Base-by-base conservation (phyloP, 805 yeast species). In the Zygosaccharomyces pseudorouxii region DNA sequence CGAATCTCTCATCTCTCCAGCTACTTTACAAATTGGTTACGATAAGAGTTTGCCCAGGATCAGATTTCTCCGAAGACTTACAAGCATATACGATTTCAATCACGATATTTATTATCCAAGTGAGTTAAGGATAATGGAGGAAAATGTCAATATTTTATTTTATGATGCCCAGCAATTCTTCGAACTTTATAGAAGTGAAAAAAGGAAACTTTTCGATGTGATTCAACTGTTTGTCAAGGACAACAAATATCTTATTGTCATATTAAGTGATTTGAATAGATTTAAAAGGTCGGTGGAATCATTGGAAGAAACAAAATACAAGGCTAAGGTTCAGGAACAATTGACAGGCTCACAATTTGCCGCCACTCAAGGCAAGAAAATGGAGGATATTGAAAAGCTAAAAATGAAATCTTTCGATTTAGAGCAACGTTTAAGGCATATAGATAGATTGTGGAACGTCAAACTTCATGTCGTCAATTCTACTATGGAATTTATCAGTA, bases 71-170 rank as follows among this genome's bases (percentile, higher is more conserved):
- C 65, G 90, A 37, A 67, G 66, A 14, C 71, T 75, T 4, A 69
- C 64, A 18, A 76, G 85, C 0, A 59, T 58, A 0, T 84, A 81
- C 62, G 77, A 79, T 55, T 53, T 66, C 8, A 59, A 59, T 1
- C 68, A 70, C 23, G 86, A 81, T 50, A 56, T 75, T 0, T 84
- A 81, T 54, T 71, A 78, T 8, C 90, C 90, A 0, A 69, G 77
- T 42, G 67, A 63, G 0, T 63, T 71, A 1, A 67, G 60, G 27
- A 57, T 72, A 2, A 50, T 71, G 0, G 67, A 70, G 5, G 89
- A 84, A 56, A 65, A 64, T 9, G 68, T 69, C 1, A 50, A 70
- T 2, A 70, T 77, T 1, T 50, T 83, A 1, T 70, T 74, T 40
- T 80, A 73, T 52, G 69, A 71, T 4, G 79, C 83, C 0, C 63